Conservation (phyloP, 2,329 filamentous ascomycete genomes). For the Byssochlamys sp. region DNA sequence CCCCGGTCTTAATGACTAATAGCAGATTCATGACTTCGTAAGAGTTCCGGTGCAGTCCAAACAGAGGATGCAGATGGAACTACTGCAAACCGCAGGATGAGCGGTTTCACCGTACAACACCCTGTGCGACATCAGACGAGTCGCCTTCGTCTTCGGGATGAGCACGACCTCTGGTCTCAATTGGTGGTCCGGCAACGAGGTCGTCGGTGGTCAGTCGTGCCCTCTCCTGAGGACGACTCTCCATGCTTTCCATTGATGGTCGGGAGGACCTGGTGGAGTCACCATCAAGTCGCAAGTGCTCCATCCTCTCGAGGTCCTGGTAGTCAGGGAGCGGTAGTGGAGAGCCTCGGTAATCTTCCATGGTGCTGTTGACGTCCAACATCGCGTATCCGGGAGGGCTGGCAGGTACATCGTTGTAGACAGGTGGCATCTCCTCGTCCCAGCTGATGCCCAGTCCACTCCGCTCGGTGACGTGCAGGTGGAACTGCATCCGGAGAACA, state of each 20-base stretch:
- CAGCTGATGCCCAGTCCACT: slow-evolving; percentile 83
- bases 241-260: not conserved
- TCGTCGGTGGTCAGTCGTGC: not conserved
- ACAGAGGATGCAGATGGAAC: not conserved
- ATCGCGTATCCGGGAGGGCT: slow-evolving; percentile 64
- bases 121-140: not conserved
- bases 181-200: not conserved
- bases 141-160: not conserved
- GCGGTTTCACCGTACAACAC: not conserved
- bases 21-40: not conserved
- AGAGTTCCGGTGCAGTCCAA: not conserved
- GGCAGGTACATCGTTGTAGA: slow-evolving; percentile 86
- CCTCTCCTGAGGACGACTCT: not conserved
- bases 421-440: slow-evolving; percentile 89
- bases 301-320: slow-evolving; percentile 39
- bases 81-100: not conserved
- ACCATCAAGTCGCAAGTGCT: slow-evolving; percentile 5
- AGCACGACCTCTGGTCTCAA: not conserved
- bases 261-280: not conserved
- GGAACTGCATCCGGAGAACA: slow-evolving; percentile 87
- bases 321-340: slow-evolving; percentile 33
- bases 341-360: slow-evolving; percentile 40
- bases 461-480: slow-evolving; percentile 69
- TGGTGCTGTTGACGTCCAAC: slow-evolving; percentile 30
- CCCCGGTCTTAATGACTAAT: not conserved